phyloP scores from a whole-genome alignment of 2,329 filamentous ascomycete genomes.

The Diaporthe amygdali region DNA sequence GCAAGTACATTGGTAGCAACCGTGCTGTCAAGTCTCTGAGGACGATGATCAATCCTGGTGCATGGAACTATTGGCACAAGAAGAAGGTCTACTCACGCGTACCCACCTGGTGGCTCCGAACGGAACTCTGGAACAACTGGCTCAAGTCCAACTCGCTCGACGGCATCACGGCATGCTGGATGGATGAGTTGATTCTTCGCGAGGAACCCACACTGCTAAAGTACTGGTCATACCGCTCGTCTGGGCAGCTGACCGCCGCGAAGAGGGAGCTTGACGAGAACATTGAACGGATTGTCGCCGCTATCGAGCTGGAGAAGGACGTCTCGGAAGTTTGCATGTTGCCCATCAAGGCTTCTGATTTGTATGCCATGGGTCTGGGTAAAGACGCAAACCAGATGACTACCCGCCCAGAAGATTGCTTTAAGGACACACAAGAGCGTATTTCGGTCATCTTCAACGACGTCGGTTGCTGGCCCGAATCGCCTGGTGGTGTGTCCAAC shows the following conservation, averaged over 20 bases:
- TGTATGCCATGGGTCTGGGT: conserved; percentile 47
- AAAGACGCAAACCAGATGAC: conserved; percentile 47
- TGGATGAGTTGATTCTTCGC: conserved; percentile 54
- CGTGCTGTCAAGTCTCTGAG: conserved; percentile 26
- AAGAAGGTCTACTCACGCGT: conserved; percentile 39
- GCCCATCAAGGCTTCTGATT: conserved; percentile 43
- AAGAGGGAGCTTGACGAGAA: conserved; percentile 46
- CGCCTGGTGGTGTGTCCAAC: conserved; percentile 59
- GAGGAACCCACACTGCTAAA: conserved; percentile 47
- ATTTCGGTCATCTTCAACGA: conserved; percentile 58
- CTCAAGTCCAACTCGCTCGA: conserved; percentile 50
- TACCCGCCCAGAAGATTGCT: conserved; percentile 44
- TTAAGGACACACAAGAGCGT: conserved; percentile 50
- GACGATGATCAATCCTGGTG: conserved; percentile 32
- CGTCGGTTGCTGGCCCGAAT: conserved; percentile 59
- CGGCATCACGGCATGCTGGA: conserved; percentile 53
- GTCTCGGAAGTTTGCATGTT: conserved; percentile 43
- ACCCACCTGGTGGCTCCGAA: conserved; percentile 53
- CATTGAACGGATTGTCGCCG: conserved; percentile 41
- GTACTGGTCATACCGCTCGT: conserved; percentile 51
- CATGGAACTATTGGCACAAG: conserved; percentile 31
- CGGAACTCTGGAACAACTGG: conserved; percentile 55
- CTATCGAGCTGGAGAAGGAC: conserved; percentile 44
- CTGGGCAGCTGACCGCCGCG: conserved; percentile 46
- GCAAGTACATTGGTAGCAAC: conserved; percentile 28